Conservation (phyloP, 768 basidiomycete species). For the Phylloporus arenicola region DNA sequence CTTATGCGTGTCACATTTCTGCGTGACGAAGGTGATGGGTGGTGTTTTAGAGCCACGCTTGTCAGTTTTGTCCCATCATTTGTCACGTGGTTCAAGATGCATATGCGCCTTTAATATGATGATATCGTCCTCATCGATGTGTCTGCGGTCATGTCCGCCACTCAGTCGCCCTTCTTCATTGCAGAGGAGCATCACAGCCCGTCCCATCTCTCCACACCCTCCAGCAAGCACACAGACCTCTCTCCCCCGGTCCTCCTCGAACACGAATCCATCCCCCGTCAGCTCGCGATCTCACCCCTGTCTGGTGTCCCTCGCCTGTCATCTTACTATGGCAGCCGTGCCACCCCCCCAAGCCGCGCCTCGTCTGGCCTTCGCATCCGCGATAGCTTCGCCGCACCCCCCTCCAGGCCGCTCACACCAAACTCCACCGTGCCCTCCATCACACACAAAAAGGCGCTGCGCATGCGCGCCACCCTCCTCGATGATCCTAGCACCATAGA, state of each 20-base stretch:
- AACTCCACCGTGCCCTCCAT: conserved; percentile 45
- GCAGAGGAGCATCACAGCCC: neutral
- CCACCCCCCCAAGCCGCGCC: conserved; percentile 26
- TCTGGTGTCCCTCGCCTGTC: conserved; percentile 40
- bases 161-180: conserved; percentile 18
- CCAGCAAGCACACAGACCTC: conserved; percentile 40
- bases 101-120: conserved; percentile 13
- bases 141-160: conserved; percentile 8
- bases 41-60: too few relatives aligned
- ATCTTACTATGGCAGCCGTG: conserved; percentile 36
- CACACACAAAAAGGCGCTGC: conserved; percentile 19
- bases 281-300: conserved; percentile 33
- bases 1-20: too few relatives aligned
- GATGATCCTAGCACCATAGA: conserved; percentile 28
- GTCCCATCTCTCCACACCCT: conserved; percentile 42
- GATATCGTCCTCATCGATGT: conserved; percentile 7
- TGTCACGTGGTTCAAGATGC: too few relatives aligned
- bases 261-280: conserved; percentile 27
- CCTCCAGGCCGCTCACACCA: conserved; percentile 51
- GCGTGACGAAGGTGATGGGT: too few relatives aligned
- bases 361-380: conserved; percentile 40
- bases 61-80: too few relatives aligned
- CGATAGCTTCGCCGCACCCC: conserved; percentile 56
- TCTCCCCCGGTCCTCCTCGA: conserved; percentile 15
- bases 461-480: conserved; percentile 31